Conservation (phyloP, 352 stramenopile genomes). For the Thalassiosira livingstoniorum region DNA sequence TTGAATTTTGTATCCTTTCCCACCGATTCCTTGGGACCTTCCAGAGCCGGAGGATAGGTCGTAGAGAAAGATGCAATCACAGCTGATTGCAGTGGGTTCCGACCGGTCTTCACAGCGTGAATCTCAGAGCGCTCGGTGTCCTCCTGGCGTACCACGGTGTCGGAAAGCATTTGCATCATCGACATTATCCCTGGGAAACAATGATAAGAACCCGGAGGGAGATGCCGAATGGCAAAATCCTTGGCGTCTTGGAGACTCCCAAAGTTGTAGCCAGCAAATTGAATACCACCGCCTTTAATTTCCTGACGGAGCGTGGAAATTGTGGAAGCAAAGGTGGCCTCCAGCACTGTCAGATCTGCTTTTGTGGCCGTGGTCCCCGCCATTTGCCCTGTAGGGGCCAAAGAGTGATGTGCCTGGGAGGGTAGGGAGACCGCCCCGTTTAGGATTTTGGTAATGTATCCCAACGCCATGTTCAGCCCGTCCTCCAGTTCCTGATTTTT, state of each 20-base stretch:
- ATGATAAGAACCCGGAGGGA: constrained; percentile 6
- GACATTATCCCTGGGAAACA: background rate
- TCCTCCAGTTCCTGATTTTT: no score
- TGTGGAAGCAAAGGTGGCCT: background rate
- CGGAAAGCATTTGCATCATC: background rate
- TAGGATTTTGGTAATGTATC: background rate
- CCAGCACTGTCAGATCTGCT: background rate
- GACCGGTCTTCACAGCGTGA: background rate
- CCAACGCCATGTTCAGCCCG: no score
- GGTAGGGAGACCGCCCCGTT: no score
- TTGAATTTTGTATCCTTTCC: background rate
- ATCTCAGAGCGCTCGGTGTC: background rate
- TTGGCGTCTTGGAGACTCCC: background rate
- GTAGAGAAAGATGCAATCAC: constrained; percentile 1
- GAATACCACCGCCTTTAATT: background rate
- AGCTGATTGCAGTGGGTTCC: background rate
- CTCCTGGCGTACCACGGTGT: background rate
- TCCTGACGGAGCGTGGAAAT: background rate
- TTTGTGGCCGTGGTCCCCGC: background rate
- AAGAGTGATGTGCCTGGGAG: no score
- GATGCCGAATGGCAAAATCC: background rate
- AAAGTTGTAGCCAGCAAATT: background rate
- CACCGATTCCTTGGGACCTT: constrained; percentile 1
- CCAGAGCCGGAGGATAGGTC: background rate
- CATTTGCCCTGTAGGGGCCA: no score